Percentiles rank a stretch among this genome's conserved stretches.
Conservation (phyloP, 1,284 basidiomycete genomes). For the Microstroma glucosiphilum region DNA sequence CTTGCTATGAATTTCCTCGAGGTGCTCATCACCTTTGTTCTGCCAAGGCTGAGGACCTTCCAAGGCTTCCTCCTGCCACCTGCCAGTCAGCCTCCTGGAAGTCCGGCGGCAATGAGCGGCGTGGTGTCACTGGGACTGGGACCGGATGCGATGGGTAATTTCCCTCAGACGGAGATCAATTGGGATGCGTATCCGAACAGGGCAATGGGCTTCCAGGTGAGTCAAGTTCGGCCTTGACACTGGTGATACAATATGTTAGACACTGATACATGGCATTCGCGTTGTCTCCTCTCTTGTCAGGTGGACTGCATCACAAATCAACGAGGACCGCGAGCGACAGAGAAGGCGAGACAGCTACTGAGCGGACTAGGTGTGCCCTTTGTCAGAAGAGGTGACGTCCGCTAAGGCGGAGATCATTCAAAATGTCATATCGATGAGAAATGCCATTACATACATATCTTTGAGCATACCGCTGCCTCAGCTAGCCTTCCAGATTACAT, state of each 20-base stretch:
- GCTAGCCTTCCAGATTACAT: too few relatives aligned
- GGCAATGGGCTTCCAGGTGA: conserved; percentile 41
- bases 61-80: conserved; percentile 70
- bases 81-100: conserved; percentile 32
- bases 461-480: too few relatives aligned
- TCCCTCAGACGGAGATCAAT: conserved; percentile 59
- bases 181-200: conserved; percentile 46
- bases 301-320: conserved; percentile 49
- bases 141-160: conserved; percentile 76
- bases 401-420: neutral
- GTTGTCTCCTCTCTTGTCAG: conserved; percentile 10
- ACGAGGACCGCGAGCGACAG: conserved; percentile 40
- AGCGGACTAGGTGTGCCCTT: conserved; percentile 47
- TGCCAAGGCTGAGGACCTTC: conserved; percentile 87
- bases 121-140: conserved; percentile 83
- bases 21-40: conserved; percentile 82
- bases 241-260: neutral
- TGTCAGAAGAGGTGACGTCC: conserved; percentile 36
- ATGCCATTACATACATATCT: too few relatives aligned
- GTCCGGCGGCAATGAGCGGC: conserved; percentile 68
- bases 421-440: too few relatives aligned
- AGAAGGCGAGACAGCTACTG: conserved; percentile 40
- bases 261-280: neutral
- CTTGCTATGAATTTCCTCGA: conserved; percentile 91
- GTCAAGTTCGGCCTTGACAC: neutral